These are phyloP conservation scores for Penicillium sp. DNA, from an alignment of 2,329 filamentous ascomycete species.

Conservation along the genomic window DNA sequence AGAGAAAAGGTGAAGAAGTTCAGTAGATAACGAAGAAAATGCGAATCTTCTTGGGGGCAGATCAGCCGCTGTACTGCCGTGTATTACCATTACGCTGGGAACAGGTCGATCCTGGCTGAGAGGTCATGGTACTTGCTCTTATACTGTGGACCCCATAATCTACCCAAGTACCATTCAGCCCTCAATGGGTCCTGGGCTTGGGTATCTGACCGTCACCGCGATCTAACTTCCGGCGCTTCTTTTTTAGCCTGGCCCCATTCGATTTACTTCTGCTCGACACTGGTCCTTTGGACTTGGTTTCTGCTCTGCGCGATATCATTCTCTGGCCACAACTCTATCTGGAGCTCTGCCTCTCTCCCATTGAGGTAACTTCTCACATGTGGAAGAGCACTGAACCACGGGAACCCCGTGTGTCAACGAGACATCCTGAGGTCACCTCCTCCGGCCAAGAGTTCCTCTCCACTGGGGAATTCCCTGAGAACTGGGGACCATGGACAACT, in stretches of 20 bases:
- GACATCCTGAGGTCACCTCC: slow-evolving; percentile 22
- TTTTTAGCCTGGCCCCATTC: slow-evolving; percentile 26
- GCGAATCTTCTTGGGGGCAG: slow-evolving; percentile 11
- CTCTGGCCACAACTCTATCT: neutral
- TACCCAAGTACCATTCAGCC: slow-evolving; percentile 8
- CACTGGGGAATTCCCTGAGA: slow-evolving; percentile 2
- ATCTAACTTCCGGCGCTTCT: slow-evolving; percentile 25
- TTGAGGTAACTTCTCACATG: neutral
- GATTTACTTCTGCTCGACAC: neutral
- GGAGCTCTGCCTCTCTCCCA: neutral
- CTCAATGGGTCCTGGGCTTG: slow-evolving; percentile 1
- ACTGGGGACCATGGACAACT: slow-evolving; percentile 14
- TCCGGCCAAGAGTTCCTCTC: slow-evolving; percentile 24
- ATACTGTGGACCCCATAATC: neutral
- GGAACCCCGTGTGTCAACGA: slow-evolving; percentile 2
- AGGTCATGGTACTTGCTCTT: neutral
- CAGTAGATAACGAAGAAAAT: slow-evolving; percentile 17
- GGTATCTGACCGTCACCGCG: slow-evolving; percentile 17
- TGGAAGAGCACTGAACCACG: neutral
- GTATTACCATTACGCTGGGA: slow-evolving; percentile 13
- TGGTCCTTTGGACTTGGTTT: too few species aligned
- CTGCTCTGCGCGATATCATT: too few species aligned
- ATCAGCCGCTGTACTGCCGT: slow-evolving; percentile 22
- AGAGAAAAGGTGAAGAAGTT: slow-evolving; percentile 8
- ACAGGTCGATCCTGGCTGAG: slow-evolving; percentile 12